Evolutionary conservation across 805 yeast species (phyloP).

Genomic region (Hanseniaspora clermontiae): DNA sequence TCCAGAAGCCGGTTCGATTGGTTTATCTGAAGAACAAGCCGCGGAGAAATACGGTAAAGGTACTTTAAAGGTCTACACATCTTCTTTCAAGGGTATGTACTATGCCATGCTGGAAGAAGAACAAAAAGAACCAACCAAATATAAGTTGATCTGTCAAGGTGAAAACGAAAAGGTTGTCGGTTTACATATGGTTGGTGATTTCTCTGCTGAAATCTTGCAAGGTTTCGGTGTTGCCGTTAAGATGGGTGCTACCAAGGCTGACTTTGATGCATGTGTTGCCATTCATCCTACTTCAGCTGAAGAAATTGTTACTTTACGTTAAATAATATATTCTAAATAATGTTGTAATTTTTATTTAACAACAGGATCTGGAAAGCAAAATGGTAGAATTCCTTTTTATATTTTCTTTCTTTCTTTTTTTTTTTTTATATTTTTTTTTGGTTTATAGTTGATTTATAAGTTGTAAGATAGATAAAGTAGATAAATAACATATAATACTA

Average conservation of each 20-base stretch:
- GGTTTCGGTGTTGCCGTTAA: slow-evolving; percentile 97
- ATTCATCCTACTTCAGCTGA: slow-evolving; percentile 98
- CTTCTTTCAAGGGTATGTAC: slow-evolving; percentile 83
- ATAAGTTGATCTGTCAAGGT: slow-evolving; percentile 70
- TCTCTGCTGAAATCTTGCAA: slow-evolving; percentile 83
- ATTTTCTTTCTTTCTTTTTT: too few relatives aligned
- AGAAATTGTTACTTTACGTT: slow-evolving; percentile 68
- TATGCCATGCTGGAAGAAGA: slow-evolving; percentile 59
- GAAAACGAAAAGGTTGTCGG: slow-evolving; percentile 89
- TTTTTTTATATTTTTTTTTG: neutral
- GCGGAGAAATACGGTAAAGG: slow-evolving; percentile 64
- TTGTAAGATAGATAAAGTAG: slow-evolving; percentile 15
- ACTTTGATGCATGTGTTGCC: slow-evolving; percentile 91
- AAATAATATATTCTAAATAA: neutral
- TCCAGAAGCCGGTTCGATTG: slow-evolving; percentile 94
- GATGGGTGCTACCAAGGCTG: slow-evolving; percentile 98
- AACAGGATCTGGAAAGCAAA: too few relatives aligned
- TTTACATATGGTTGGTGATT: slow-evolving; percentile 83
- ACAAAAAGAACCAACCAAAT: slow-evolving; percentile 71
- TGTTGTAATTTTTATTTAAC: too few relatives aligned
- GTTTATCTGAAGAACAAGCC: slow-evolving; percentile 72
- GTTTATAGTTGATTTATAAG: neutral
- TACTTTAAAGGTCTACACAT: slow-evolving; percentile 65
- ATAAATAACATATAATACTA: neutral
- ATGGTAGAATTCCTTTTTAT: neutral